Base-by-base conservation (phyloP, 2,329 filamentous ascomycete genomes). In the Xylariaceae sp. region DNA sequence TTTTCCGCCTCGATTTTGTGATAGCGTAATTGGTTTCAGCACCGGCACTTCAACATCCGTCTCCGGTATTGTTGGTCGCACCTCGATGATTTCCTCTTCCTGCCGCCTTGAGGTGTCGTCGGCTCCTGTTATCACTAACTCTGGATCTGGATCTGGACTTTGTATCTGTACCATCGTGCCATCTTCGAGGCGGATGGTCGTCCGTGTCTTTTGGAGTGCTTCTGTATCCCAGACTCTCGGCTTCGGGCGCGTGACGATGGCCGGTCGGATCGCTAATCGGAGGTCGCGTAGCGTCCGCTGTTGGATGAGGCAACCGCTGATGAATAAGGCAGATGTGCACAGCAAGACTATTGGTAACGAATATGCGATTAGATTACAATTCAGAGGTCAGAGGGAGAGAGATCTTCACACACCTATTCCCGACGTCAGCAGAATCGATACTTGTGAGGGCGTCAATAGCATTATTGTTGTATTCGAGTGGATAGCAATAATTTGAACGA, bases 291-390 rank as follows among this genome's bases (percentile, higher is more conserved):
- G 85, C 0, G 92, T 95, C 67, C 91, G 86, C 74, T 97, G 93
- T 69, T 97, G 93, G 50, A 96, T 82, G 3, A 87, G 84, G 73
- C 96, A 96, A 68, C 93, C 93, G 48, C 90, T 92, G 28, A 96
- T 80, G 73, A 97, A 97, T 23, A 97, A 86, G 4, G 92, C 84
- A 33, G 87, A 74, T 3, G 92, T 96, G 75, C 91, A 96, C 23
- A 90, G 72, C 62, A 91, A 78, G 57, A 96, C 89, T 88, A 56
- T 9, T 45, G 11, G 31, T 17, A 12, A 43, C n/a, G 2, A 11
- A 24, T 17, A 21, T 33, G 17, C 24, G 7, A 36, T 44, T 57
- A 34, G 21, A 64, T 41, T 81, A 26, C 33, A 28, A 36, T 19
- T 46, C 14, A n/a, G n/a, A n/a, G n/a, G n/a, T n/a, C n/a, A n/a